Evolutionary conservation across 1,284 basidiomycete species (phyloP).

Genomic region (Crepidotus sp.): DNA sequence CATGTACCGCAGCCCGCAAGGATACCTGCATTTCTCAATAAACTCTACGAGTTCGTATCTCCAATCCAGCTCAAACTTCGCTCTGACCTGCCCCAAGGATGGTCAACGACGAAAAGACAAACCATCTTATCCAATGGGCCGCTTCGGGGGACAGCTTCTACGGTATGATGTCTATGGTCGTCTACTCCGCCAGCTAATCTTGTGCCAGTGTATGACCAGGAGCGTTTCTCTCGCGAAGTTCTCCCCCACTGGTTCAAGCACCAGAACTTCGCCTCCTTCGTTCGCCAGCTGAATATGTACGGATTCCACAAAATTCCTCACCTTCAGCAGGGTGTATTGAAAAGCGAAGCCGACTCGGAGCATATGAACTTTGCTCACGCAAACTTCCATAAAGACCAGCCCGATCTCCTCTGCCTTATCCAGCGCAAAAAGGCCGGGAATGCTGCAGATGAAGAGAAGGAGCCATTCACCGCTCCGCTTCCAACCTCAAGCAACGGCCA

Average conservation of each 20-base stretch:
- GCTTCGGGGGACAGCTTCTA: slow-evolving; percentile 86
- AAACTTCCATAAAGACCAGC: slow-evolving; percentile 84
- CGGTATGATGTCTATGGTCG: slow-evolving; percentile 36
- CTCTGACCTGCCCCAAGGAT: slow-evolving; percentile 42
- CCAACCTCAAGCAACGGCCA: slow-evolving; percentile 30
- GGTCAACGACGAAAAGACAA: slow-evolving; percentile 80
- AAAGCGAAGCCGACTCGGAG: slow-evolving; percentile 75
- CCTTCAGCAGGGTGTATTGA: slow-evolving; percentile 89
- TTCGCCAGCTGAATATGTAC: slow-evolving; percentile 97
- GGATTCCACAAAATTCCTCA: slow-evolving; percentile 95
- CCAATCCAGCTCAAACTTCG: slow-evolving; percentile 2
- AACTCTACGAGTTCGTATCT: slow-evolving; percentile 74
- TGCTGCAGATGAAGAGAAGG: slow-evolving; percentile 21
- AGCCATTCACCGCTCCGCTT: slow-evolving; percentile 19
- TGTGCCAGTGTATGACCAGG: slow-evolving; percentile 78
- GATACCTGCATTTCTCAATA: slow-evolving; percentile 80
- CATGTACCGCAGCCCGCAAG: slow-evolving; percentile 46
- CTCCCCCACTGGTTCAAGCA: slow-evolving; percentile 96
- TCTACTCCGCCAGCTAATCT: slow-evolving; percentile 8
- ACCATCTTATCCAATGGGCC: slow-evolving; percentile 85
- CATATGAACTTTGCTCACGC: slow-evolving; percentile 92
- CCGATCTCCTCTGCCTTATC: slow-evolving; percentile 85
- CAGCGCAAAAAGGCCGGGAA: slow-evolving; percentile 40
- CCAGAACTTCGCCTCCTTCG: slow-evolving; percentile 89
- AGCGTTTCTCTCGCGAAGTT: slow-evolving; percentile 85